Evolutionary conservation across 164 flowering plant species (phyloP).

Genomic region (Vitis amurensis): DNA sequence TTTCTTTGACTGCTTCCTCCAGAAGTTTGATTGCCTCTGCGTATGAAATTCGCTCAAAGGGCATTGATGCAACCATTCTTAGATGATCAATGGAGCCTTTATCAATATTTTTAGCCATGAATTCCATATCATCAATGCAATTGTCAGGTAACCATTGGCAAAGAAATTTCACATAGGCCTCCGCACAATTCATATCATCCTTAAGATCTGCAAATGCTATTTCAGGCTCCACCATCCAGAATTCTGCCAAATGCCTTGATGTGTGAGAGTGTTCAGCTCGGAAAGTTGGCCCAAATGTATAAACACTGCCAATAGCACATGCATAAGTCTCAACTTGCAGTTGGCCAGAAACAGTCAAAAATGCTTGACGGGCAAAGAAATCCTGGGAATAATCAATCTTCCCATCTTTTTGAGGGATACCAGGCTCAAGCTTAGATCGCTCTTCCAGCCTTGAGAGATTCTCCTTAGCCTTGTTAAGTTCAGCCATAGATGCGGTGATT

Average conservation of each 20-base stretch:
- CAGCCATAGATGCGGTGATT: constrained; percentile 59
- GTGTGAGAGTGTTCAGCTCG: too few species aligned
- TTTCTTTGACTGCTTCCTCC: constrained; percentile 41
- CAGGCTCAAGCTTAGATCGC: constrained; percentile 72
- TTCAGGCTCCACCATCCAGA: too few species aligned
- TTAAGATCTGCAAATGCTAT: constrained; percentile 7
- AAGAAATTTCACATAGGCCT: constrained; percentile 81
- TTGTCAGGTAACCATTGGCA: constrained; percentile 88
- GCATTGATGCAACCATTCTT: constrained; percentile 70
- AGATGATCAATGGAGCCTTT: constrained; percentile 69
- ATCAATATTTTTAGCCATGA: constrained; percentile 77
- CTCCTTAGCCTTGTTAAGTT: constrained; percentile 76
- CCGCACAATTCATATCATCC: constrained; percentile 99
- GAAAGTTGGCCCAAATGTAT: too few species aligned
- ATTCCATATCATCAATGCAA: constrained; percentile 87
- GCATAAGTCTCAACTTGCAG: constrained; percentile 90
- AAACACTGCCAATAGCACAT: constrained; percentile 34
- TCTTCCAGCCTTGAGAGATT: constrained; percentile 59
- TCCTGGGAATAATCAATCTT: constrained; percentile 80
- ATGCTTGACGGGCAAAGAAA: constrained; percentile 91
- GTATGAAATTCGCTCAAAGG: constrained; percentile 75
- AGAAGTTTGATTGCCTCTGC: constrained; percentile 74
- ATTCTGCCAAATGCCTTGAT: too few species aligned
- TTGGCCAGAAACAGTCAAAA: constrained; percentile 92
- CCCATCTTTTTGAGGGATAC: constrained; percentile 83